phyloP scores from a whole-genome alignment of 768 basidiomycete species.

The Auricularia sp. region DNA sequence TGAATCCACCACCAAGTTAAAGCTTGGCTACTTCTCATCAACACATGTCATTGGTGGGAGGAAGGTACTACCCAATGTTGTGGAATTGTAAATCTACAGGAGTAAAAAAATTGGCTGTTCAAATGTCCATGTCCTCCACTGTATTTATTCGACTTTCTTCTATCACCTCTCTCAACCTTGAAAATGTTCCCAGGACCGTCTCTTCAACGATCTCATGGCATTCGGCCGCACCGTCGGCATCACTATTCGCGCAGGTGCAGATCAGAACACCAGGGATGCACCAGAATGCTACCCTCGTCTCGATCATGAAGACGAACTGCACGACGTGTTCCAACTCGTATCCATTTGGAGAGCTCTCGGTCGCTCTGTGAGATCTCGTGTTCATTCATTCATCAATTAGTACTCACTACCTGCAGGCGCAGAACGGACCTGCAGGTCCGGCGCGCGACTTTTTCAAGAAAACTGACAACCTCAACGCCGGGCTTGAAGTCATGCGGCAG shows the following conservation, averaged over 20 bases:
- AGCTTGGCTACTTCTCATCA: too few relatives aligned
- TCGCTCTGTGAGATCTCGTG: not conserved
- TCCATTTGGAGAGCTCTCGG: not conserved
- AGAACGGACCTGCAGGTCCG: not conserved
- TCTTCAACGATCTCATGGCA: not conserved
- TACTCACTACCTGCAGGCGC: not conserved
- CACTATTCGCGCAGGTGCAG: not conserved
- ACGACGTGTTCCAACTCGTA: not conserved
- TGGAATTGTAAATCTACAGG: too few relatives aligned
- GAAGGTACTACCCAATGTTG: too few relatives aligned
- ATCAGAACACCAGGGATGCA: not conserved
- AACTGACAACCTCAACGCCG: not conserved
- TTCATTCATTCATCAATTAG: too few relatives aligned
- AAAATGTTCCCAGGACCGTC: not conserved
- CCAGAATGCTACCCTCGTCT: not conserved
- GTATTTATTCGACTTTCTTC: not conserved
- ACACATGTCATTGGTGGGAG: too few relatives aligned
- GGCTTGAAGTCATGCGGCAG: not conserved
- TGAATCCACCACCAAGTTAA: too few relatives aligned
- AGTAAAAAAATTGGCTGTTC: too few relatives aligned
- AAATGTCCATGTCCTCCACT: too few relatives aligned
- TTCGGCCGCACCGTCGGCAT: not conserved
- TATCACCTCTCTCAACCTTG: not conserved
- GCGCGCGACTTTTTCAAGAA: not conserved
- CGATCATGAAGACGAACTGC: not conserved